Percentiles rank a stretch among this genome's conserved stretches.
Evolutionary conservation across 2,329 filamentous ascomycete species (phyloP).

Genomic region (Fusarium sp.): DNA sequence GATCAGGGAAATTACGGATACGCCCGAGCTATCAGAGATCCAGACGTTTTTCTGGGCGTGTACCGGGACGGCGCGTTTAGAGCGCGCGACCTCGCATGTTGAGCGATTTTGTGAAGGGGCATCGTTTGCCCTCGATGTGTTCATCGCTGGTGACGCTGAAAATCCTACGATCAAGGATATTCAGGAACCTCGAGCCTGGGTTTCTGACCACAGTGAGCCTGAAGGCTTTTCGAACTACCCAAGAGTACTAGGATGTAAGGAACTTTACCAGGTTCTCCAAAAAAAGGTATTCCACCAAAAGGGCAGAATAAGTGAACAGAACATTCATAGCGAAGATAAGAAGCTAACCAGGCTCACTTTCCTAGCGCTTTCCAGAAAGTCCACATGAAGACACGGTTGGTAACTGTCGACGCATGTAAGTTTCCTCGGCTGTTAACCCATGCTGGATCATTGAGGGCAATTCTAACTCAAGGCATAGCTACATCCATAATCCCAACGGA

Average conservation of each 20-base stretch:
- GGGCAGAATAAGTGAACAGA: background rate
- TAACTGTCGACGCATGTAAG: background rate
- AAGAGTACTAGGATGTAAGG: background rate
- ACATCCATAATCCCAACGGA: background rate
- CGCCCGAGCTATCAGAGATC: background rate
- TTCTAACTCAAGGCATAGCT: background rate
- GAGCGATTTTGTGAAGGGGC: background rate
- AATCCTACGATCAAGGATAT: accelerated
- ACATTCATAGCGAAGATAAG: background rate
- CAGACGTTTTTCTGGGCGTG: background rate
- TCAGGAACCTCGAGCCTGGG: background rate
- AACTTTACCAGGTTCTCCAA: background rate
- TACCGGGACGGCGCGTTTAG: too few species aligned
- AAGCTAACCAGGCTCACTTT: background rate
- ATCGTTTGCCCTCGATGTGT: background rate
- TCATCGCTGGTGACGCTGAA: too few species aligned
- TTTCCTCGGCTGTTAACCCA: background rate
- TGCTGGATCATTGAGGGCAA: background rate
- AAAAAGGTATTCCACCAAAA: background rate
- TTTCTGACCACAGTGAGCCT: too few species aligned
- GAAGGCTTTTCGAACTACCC: too few species aligned
- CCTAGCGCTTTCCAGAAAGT: background rate
- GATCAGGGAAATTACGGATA: too few species aligned
- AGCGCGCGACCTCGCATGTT: background rate
- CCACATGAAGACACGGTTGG: background rate